Base-by-base conservation (phyloP, 2,329 filamentous ascomycete species). In the Alternaria postmessia region DNA sequence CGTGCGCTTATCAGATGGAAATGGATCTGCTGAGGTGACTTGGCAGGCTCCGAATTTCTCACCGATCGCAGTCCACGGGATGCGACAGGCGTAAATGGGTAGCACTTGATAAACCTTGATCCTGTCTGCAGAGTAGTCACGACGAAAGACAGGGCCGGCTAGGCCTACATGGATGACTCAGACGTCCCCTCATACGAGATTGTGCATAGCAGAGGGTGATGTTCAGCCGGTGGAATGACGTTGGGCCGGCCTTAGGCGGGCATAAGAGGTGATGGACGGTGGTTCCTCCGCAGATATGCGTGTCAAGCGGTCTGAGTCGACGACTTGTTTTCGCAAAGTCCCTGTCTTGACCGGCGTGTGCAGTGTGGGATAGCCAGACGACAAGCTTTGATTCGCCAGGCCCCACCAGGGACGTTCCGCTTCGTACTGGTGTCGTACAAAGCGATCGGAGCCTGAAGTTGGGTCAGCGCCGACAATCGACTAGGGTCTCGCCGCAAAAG, bases 401-500 rank as follows among this genome's bases (percentile, higher is more conserved):
- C 46, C 30, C 46, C 46, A 48, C 30, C 30, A 22, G 46, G 30
- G 14, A 16, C 20, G 18, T 48, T 48, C 46, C 30, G 46, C 30
- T 22, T 48, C 46, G 30, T 24, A 24, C 46, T 48, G 18, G 18
- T 20, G 20, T 36, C 46, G 30, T 34, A 34, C 2, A 48, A 14
- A 7, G 46, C 22, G 12, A 22, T 55, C 57, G 57, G 57, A 30
- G 52, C 20, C 52, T 51, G 32, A 41, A 46, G 52, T 56, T 51
- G 16, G 49, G 32, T 53, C 57, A 43, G 24, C 44, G 5, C 53
- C 61, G 61, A 61, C 24, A 44, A 46, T 51, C 49, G 54, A 61
- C 57, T 28, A 57, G 61, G 57, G 43, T 61, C 44, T 46, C 32
- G 48, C 41, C 42, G 53, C 44, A 54, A 61, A 57, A 41, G 49